These are phyloP conservation scores for Magnolia kwangsiensis DNA, from an alignment of 164 flowering plant genomes.

Conservation along the genomic window DNA sequence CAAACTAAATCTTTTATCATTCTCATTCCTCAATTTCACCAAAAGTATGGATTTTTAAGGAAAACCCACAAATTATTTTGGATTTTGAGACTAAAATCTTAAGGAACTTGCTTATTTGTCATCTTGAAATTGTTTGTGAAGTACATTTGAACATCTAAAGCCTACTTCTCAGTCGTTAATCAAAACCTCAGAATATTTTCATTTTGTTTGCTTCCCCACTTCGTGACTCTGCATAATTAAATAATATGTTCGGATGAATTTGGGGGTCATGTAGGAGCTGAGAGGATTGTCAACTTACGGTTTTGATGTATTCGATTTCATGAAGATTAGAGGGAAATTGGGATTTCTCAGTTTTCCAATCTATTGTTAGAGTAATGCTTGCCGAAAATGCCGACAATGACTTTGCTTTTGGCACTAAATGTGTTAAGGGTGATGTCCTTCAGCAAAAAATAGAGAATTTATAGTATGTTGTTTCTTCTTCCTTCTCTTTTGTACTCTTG, in stretches of 20 bases:
- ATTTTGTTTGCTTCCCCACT: background rate
- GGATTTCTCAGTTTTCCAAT: background rate
- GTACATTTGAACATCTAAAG: no score
- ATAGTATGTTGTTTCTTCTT: conserved; percentile 7
- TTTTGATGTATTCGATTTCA: background rate
- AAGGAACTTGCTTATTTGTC: no score
- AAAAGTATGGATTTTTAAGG: no score
- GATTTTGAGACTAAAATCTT: no score
- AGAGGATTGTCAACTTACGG: background rate
- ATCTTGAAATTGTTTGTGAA: no score
- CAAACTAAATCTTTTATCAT: no score
- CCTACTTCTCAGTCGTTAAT: no score
- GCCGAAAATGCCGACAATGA: conserved; percentile 32
- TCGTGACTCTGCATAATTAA: background rate
- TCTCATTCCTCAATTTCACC: no score
- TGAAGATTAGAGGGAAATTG: conserved; percentile 12
- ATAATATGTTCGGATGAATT: background rate
- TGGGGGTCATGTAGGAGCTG: background rate
- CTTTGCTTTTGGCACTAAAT: conserved; percentile 28
- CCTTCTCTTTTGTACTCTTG: background rate
- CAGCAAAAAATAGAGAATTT: conserved; percentile 14
- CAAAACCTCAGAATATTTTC: no score
- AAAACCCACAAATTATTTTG: no score
- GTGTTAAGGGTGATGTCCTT: conserved; percentile 7
- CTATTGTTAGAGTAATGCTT: background rate